Evolutionary conservation across 78 protist species (phyloP), one percentile per base, ranked within the genome.

Genomic region (Ministeria vibrans): DNA sequence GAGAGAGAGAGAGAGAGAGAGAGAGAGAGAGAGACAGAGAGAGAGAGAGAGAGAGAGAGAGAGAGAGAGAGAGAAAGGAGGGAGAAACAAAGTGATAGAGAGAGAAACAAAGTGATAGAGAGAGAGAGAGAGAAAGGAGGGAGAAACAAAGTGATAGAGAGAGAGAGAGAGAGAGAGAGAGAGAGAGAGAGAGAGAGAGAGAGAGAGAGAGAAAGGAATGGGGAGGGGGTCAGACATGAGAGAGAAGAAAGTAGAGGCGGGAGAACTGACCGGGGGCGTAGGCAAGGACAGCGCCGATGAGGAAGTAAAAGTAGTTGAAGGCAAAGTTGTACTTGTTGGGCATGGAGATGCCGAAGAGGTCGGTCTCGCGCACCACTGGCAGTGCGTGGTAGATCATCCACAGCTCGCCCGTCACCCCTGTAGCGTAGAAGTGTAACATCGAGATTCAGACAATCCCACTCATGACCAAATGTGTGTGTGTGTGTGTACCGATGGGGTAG

Each of bases 321-420:
- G 83, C 32, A 42, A 77, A 68, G 84, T 83, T 87, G 64, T 71
- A 27, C 4, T 64, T 3, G 77, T 83, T 87, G 68, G 91, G 91
- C 70, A 87, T 32, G 22, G 55, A 25, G 15, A 49, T 0, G 6
- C 61, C n/a, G 61, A 61, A 42, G 46, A 78, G 43, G 32, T 41
- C 28, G 22, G 43, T 68, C 0, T 42, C 69, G n/a, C 69, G 46
- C 30, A 84, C 81, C 34, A 42, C 46, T 64, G 83, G 82, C 4
- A 83, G 30, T 13, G 86, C 77, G 9, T 7, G 15, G 51, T 62
- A 63, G 63, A 87, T 76, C 32, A 81, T 77, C 39, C 80, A 2
- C 55, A 81, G 55, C 69, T 88, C 92, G 53, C 88, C 84, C 68
- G 86, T 44, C 18, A 85, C 92, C 59, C 92, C 92, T 18, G 59